A percentile compares a stretch with the other conserved stretches of the same genome.
Conservation (phyloP, 164 flowering plant species). For the Berberis vulgaris region DNA sequence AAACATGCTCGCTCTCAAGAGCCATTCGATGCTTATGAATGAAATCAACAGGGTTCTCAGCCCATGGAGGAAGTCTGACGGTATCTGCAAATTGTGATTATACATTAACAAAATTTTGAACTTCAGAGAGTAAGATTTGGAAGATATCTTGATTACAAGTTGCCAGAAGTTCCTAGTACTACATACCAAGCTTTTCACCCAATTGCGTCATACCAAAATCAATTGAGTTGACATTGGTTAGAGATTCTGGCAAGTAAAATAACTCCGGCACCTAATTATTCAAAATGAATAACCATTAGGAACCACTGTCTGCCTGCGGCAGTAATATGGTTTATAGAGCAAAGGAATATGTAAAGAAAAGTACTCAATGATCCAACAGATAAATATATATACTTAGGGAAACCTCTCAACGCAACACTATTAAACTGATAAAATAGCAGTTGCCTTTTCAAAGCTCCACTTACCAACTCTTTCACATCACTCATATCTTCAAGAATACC, state of each 20-base stretch:
- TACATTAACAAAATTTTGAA: slow-evolving; percentile 1
- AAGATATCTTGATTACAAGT: not conserved
- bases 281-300: slow-evolving; percentile 2
- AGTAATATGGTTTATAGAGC: not conserved
- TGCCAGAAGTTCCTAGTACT: not conserved
- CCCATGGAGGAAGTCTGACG: slow-evolving; percentile 94
- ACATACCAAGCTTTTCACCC: slow-evolving; percentile 83
- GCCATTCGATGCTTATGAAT: slow-evolving; percentile 92
- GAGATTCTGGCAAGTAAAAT: slow-evolving; percentile 87
- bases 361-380: too few species aligned
- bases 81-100: slow-evolving; percentile 40
- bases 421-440: too few species aligned
- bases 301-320: slow-evolving; percentile 2
- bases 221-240: slow-evolving; percentile 78
- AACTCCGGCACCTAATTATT: slow-evolving; percentile 81
- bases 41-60: slow-evolving; percentile 80
- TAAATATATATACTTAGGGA: too few species aligned
- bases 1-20: slow-evolving; percentile 97
- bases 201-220: slow-evolving; percentile 97
- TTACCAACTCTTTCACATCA: slow-evolving; percentile 98
- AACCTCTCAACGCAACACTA: too few species aligned
- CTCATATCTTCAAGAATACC: slow-evolving; percentile 98
- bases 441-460: not conserved
- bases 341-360: not conserved
- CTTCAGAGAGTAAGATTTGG: not conserved